Evolutionary conservation across 805 yeast genomes (phyloP).

Genomic region (Schwanniomyces occidentalis): DNA sequence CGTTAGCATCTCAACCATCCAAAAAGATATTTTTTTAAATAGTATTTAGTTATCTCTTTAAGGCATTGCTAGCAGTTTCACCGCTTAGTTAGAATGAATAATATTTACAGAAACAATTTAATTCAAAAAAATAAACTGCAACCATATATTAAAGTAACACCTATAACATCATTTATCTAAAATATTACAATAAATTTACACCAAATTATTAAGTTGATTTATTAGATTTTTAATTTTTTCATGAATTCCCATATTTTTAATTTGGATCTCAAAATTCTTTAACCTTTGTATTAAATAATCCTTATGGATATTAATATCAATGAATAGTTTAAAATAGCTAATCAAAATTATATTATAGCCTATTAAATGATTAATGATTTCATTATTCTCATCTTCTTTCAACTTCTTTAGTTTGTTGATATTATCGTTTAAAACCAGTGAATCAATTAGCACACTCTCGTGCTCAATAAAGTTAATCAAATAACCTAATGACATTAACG

Average conservation of each 20-base stretch:
- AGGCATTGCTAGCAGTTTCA: too few relatives aligned
- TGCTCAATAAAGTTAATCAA: slow-evolving; percentile 13
- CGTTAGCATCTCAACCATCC: too few relatives aligned
- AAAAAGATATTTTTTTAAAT: too few relatives aligned
- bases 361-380: slow-evolving; percentile 11
- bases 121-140: too few relatives aligned
- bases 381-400: not conserved
- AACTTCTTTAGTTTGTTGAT: slow-evolving; percentile 1
- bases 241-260: slow-evolving; percentile 4
- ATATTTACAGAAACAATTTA: too few relatives aligned
- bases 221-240: slow-evolving; percentile 5
- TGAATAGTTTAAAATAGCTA: slow-evolving; percentile 7
- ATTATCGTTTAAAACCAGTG: not conserved
- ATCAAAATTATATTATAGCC: slow-evolving; percentile 18
- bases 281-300: slow-evolving; percentile 3
- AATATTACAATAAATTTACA: too few relatives aligned
- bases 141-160: too few relatives aligned
- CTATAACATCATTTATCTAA: too few relatives aligned
- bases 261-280: slow-evolving; percentile 3
- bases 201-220: slow-evolving; percentile 1
- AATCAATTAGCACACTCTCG: slow-evolving; percentile 2
- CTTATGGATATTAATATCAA: slow-evolving; percentile 4
- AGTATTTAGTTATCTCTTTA: too few relatives aligned
- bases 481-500: slow-evolving; percentile 14
- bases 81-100: too few relatives aligned